Percentiles rank a stretch among this genome's conserved stretches.
phyloP scores from a whole-genome alignment of 176 grass and related monocot species.

The Phragmites australis region DNA sequence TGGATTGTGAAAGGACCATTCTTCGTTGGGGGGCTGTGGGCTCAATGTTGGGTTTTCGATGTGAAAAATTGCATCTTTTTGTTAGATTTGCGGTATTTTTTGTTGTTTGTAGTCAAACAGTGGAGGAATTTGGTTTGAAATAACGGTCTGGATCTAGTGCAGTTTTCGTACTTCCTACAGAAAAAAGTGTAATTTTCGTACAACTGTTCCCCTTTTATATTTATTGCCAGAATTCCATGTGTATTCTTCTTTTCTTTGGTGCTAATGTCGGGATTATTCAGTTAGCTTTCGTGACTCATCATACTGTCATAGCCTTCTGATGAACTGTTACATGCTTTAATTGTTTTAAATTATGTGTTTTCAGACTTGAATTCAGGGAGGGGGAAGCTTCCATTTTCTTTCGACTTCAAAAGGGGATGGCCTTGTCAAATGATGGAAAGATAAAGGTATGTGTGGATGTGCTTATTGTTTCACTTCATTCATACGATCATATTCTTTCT shows the following conservation, averaged over 20 bases:
- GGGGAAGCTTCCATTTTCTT: not conserved
- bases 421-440: slow-evolving; percentile 56
- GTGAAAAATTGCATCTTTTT: not conserved
- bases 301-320: not conserved
- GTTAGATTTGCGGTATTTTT: not conserved
- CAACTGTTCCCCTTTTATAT: not conserved
- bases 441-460: slow-evolving; percentile 56
- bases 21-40: not conserved
- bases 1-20: not conserved
- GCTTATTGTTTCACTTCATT: slow-evolving; percentile 9
- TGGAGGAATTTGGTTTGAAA: not conserved
- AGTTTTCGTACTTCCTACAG: slow-evolving; percentile 2
- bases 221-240: slow-evolving; percentile 2
- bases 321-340: slow-evolving; percentile 11
- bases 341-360: slow-evolving; percentile 2
- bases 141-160: slow-evolving; percentile 5
- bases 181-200: not conserved
- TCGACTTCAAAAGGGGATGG: slow-evolving; percentile 39
- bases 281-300: not conserved
- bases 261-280: slow-evolving; percentile 12
- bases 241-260: not conserved
- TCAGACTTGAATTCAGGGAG: slow-evolving; percentile 18
- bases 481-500: not conserved
- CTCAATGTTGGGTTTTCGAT: not conserved
- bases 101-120: not conserved